Base-by-base conservation (phyloP, 306 rosid genomes). In the Prinsepia uniflora region DNA sequence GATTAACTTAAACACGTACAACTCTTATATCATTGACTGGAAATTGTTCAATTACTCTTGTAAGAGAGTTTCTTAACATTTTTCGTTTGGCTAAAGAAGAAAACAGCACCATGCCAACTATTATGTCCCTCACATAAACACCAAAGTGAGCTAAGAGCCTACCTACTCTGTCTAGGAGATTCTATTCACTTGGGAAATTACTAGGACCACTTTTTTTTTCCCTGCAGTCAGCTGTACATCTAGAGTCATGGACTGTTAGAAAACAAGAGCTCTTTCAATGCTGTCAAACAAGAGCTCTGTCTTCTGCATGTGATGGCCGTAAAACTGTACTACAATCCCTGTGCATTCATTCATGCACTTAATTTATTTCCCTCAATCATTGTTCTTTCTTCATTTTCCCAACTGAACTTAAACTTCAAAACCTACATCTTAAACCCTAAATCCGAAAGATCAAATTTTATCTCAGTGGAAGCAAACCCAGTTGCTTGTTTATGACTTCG, bases 281-380 rank as follows among this genome's bases (percentile, higher is more conserved):
- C 12, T 39, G 52, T 61, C 8, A 47, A 72, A 72, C 56, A 72
- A 18, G 8, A 8, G 10, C 62, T 19, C 68, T 71, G 75, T 45
- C 1, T 9, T 68, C 34, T 39, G 64, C 64, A 34, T 59, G 64
- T 59, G 43, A 30, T 6, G 8, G 44, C 44, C 44, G 44, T 59
- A 34, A 59, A 34, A 59, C 30, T 30, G 18, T 7, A 34, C 20
- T 11, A 36, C 14, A 49, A 49, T 49, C 2, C 2, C 8, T 22
- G 22, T 13, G 34, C 10, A 65, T 22, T 30, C 36, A 30, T 30
- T 30, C 36, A 30, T 30, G 42, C 17, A 53, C 18, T 14, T 10
- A 6, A 41, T 41, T 54, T 56, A 15, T 55, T 69, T 17, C 5
- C 43, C 64, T 70, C 24, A 70, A 55, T 41, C 34, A 41, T 67